Percentiles rank a stretch among this genome's conserved stretches.
These are phyloP conservation scores for Glarea lozoyensis DNA, from an alignment of 495 filamentous ascomycete genomes.

Conservation along the genomic window DNA sequence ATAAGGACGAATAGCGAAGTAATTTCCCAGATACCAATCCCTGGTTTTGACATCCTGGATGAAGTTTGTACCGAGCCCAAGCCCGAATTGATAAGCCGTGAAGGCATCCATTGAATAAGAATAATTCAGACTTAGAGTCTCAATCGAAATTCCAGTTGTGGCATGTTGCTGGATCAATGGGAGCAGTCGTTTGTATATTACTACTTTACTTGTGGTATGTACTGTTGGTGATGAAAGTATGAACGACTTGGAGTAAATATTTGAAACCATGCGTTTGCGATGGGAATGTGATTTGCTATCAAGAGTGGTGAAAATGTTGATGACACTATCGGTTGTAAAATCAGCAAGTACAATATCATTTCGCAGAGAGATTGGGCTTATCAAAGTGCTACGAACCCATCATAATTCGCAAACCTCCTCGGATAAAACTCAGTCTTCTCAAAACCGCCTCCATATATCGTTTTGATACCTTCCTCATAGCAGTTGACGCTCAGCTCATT, in stretches of 20 bases:
- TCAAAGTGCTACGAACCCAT: too few species aligned
- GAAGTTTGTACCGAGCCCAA: slow-evolving; percentile 39
- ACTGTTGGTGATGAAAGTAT: slow-evolving; percentile 53
- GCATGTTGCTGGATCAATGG: slow-evolving; percentile 32
- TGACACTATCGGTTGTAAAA: slow-evolving; percentile 25
- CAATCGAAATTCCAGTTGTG: slow-evolving; percentile 17
- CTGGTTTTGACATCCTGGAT: slow-evolving; percentile 22
- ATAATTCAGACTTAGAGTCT: slow-evolving; percentile 41
- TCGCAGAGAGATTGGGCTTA: background rate
- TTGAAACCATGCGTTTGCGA: slow-evolving; percentile 58
- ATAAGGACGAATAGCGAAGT: slow-evolving; percentile 17
- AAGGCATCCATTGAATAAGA: slow-evolving; percentile 48
- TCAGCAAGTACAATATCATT: background rate
- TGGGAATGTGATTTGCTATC: slow-evolving; percentile 41
- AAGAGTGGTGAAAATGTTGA: slow-evolving; percentile 32
- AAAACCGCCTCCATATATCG: slow-evolving; percentile 63
- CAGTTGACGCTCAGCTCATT: slow-evolving; percentile 54
- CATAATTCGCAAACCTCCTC: slow-evolving; percentile 47
- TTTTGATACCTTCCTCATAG: slow-evolving; percentile 49
- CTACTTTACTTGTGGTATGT: slow-evolving; percentile 40
- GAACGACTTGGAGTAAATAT: slow-evolving; percentile 63
- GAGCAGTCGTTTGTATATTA: slow-evolving; percentile 53
- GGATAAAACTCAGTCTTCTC: slow-evolving; percentile 68
- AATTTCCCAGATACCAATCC: background rate
- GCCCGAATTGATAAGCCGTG: slow-evolving; percentile 43